Evolutionary conservation across 257 asterid genomes (phyloP), one percentile per base, ranked within the genome.

Genomic region (Solanum medicagineum): DNA sequence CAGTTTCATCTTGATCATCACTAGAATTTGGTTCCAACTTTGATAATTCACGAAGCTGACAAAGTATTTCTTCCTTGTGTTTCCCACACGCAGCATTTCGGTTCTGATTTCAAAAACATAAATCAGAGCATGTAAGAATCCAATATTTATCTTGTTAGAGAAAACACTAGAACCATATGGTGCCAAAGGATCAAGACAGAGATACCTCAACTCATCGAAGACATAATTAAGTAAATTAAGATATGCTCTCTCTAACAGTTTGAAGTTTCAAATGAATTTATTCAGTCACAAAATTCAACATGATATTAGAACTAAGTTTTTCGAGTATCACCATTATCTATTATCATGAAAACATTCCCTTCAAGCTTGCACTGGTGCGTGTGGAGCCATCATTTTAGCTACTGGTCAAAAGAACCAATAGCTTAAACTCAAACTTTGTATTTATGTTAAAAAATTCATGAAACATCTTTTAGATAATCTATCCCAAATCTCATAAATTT

Each of bases 11-110:
- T 55, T 91, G 89, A 49, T 86, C 92, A 77, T 88, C 93, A 83
- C 55, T 81, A 84, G 89, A 87, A 89, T 88, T 87, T 32, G 98
- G 95, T 86, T 94, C 98, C 73, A 86, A 81, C 85, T 89, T 92
- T 0, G 94, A 94, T 93, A 94, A 84, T 86, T 91, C 92, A 7
- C 93, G 97, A 49, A 97, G 96, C 87, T 97, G 99, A 88, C 57
- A 2, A 73, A 95, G 91, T 79, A 97, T 92, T 65, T 95, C 98
- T 85, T 91, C 97, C 86, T 93, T 97, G 90, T 95, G 89, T 87
- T 90, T 91, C 29, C 99, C 99, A 87, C 97, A 97, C 0, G 90
- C 87, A 14, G 96, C 93, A 91, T 97, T 95, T 57, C 99, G 97
- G 81, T 97, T 97, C 99, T 97, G 89, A 86, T 79, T 71, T 19